These are phyloP conservation scores for Crithidia bombi DNA, from an alignment of 208 protist genomes.

Conservation along the genomic window DNA sequence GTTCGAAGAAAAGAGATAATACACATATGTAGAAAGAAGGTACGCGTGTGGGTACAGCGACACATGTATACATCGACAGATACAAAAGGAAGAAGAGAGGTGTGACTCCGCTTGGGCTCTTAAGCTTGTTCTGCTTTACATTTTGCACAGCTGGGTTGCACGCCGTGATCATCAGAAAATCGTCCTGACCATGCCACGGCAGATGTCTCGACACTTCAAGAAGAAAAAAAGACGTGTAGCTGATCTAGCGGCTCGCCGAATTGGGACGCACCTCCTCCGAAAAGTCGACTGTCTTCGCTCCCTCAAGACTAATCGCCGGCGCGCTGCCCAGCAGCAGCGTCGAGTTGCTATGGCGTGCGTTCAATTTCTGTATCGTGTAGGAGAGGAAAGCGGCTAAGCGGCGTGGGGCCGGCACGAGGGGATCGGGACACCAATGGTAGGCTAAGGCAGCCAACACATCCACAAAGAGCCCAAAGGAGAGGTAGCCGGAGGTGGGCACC, in stretches of 20 bases:
- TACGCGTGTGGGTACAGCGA: neutral
- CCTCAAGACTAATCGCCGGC: conserved; percentile 58
- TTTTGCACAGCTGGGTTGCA: too few relatives aligned
- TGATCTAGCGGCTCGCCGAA: neutral
- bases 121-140: neutral
- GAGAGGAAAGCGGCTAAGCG: conserved; percentile 78
- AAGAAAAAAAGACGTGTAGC: neutral
- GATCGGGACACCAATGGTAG: conserved; percentile 83
- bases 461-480: conserved; percentile 80
- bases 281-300: conserved; percentile 54
- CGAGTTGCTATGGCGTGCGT: conserved; percentile 44
- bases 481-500: conserved; percentile 36
- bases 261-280: conserved; percentile 17
- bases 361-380: conserved; percentile 63
- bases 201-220: neutral
- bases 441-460: conserved; percentile 56
- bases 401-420: conserved; percentile 63
- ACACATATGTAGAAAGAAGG: neutral
- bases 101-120: neutral
- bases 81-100: neutral
- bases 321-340: conserved; percentile 70
- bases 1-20: too few relatives aligned
- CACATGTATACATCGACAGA: neutral
- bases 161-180: too few relatives aligned
- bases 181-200: too few relatives aligned